Conservation (phyloP, 2,329 filamentous ascomycete genomes). For the Aureobasidium uvarum region DNA sequence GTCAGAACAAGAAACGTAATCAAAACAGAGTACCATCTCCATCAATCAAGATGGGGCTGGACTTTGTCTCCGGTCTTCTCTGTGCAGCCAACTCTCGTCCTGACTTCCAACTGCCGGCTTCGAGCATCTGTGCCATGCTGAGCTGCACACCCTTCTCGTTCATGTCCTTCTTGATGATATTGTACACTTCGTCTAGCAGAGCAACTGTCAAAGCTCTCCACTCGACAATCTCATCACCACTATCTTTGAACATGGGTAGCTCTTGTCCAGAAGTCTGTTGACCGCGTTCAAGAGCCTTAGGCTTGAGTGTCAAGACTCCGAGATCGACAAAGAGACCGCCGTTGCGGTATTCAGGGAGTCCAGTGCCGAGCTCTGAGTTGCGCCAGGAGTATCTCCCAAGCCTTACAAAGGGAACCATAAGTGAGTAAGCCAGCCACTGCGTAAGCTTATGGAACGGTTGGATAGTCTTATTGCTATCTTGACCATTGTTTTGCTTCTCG, state of each 20-base stretch:
- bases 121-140: slow-evolving; percentile 79
- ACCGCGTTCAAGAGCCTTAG: slow-evolving; percentile 52
- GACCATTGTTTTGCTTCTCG: slow-evolving; percentile 39
- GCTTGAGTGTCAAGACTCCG: slow-evolving; percentile 54
- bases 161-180: slow-evolving; percentile 63
- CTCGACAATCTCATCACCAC: slow-evolving; percentile 71
- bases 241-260: slow-evolving; percentile 64
- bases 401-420: slow-evolving; percentile 68
- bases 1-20: neutral
- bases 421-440: slow-evolving; percentile 84
- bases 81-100: slow-evolving; percentile 45
- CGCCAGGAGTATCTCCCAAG: slow-evolving; percentile 54
- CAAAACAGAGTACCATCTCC: slow-evolving; percentile 45
- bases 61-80: slow-evolving; percentile 38
- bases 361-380: slow-evolving; percentile 65
- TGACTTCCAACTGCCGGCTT: slow-evolving; percentile 95
- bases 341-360: slow-evolving; percentile 85
- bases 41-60: slow-evolving; percentile 43
- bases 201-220: slow-evolving; percentile 70
- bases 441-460: slow-evolving; percentile 65
- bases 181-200: slow-evolving; percentile 64
- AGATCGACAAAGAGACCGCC: slow-evolving; percentile 74
- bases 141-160: slow-evolving; percentile 54
- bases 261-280: slow-evolving; percentile 61
- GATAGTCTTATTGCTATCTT: slow-evolving; percentile 68